phyloP scores from a whole-genome alignment of 768 basidiomycete species.

The Cystofilobasidium macerans region DNA sequence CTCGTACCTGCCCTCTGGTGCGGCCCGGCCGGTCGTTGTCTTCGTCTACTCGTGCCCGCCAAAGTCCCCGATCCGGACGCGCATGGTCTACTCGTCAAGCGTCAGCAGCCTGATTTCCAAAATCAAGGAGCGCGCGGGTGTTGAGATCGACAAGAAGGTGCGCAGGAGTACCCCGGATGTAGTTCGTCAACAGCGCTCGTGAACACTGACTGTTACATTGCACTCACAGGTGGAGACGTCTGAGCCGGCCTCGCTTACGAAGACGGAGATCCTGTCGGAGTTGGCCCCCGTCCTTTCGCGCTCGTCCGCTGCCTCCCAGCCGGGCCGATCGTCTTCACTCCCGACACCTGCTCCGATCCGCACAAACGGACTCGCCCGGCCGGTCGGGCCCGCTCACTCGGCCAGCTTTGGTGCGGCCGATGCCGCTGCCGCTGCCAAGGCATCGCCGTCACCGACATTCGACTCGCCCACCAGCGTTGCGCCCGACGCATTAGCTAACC shows the following conservation, averaged over 20 bases:
- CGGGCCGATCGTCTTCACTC: not conserved
- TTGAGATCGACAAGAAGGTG: constrained; percentile 23
- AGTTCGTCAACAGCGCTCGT: not conserved
- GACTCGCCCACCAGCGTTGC: not conserved
- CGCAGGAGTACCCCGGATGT: no score
- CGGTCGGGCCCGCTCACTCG: not conserved
- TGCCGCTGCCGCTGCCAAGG: no score
- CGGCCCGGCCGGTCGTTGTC: constrained; percentile 1
- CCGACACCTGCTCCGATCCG: not conserved
- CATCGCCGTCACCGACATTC: not conserved
- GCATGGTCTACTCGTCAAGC: constrained; percentile 22
- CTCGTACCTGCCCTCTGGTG: constrained; percentile 4
- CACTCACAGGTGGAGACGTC: constrained; percentile 21
- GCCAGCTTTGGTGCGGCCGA: no score
- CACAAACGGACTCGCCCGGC: not conserved
- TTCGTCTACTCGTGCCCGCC: constrained; percentile 21
- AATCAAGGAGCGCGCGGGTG: constrained; percentile 8
- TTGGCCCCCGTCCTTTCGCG: not conserved
- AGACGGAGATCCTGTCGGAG: constrained; percentile 23
- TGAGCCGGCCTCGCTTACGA: constrained; percentile 16
- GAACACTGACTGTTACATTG: not conserved
- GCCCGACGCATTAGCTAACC: not conserved
- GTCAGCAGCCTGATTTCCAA: constrained; percentile 13
- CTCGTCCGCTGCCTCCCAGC: not conserved
- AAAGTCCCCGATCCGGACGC: constrained; percentile 19